Base-by-base conservation (phyloP, 139 green algal genomes). In the Astrephomene gubernaculifera region DNA sequence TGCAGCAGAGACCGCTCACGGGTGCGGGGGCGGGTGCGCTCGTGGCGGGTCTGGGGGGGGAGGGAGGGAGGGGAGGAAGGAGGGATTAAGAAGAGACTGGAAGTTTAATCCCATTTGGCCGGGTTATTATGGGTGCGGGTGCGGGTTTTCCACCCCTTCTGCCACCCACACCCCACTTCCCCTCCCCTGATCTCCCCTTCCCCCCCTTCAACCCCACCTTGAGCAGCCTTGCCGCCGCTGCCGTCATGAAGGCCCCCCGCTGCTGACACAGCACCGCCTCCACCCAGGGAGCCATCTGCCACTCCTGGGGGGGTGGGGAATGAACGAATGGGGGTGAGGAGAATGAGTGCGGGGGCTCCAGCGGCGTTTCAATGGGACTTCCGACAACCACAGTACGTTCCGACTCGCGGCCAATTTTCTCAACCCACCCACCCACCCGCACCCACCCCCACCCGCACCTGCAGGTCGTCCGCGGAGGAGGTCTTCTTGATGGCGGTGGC, bases 241-340 rank as follows among this genome's bases (percentile, higher is more conserved):
- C 44, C 79, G 45, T 39, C 64, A 85, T 76, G 43, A 85, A 76
- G 10, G 33, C 43, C 6, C 38, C 39, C 12, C 44, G 33, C 12
- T 9, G 22, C 79, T 85, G 79, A 52, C 35, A 44, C 57, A 95
- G 78, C 38, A 99, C 94, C 6, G 93, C 93, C 53, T 98, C 95
- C 4, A 93, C 79, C 80, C 95, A 98, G 1, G 96, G 95, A 4
- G 93, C 93, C 90, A 95, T 94, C 86, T 97, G 87, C 93, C 93
- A 97, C 19, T 79, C 83, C 75, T 89, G 78, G 44, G 43, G 9
- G 85, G 89, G 38, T 91, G 70, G 43, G 31, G 38, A 44, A 71
- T n/a, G 29, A 45, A 10, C 1, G 43, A 49, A 24, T 67, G 25
- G 29, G 38, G 41, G 27, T 33, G n/a, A 19, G 53, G 36, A 72